A percentile compares a stretch with the other conserved stretches of the same genome.
phyloP scores from a whole-genome alignment of 2,329 filamentous ascomycete species.

The Pseudogymnoascus verrucosus region DNA sequence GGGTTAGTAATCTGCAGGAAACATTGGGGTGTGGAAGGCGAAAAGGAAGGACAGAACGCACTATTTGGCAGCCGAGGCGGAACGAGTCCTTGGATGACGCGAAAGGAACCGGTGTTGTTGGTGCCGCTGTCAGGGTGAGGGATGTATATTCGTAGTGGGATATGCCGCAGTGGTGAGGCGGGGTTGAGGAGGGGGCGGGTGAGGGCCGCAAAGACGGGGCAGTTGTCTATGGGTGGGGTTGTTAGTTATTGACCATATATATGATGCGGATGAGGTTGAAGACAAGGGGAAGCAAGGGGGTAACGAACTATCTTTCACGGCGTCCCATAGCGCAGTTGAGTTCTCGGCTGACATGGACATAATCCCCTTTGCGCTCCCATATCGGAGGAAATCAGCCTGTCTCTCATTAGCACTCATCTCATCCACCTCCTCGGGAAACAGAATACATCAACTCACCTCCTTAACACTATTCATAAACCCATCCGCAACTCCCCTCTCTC shows the following conservation, averaged over 20 bases:
- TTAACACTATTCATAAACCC: conserved; percentile 64
- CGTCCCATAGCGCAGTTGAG: conserved; percentile 57
- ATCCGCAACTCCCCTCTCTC: conserved; percentile 39
- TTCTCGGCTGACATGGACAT: conserved; percentile 65
- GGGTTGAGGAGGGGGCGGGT: conserved; percentile 70
- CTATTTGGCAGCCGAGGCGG: conserved; percentile 37
- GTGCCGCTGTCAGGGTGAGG: conserved; percentile 31
- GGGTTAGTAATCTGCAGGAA: not conserved
- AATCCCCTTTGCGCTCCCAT: conserved; percentile 61
- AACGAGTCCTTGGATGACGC: conserved; percentile 69
- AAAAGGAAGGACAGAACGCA: conserved; percentile 13
- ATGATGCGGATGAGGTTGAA: not conserved
- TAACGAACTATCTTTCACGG: conserved; percentile 51
- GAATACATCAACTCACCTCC: no score
- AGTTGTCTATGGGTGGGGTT: conserved; percentile 51
- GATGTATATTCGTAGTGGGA: conserved; percentile 65
- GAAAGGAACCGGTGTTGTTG: conserved; percentile 46
- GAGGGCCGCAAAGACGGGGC: conserved; percentile 62
- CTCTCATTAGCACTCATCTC: not conserved
- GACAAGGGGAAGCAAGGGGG: not conserved
- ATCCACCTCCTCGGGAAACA: no score
- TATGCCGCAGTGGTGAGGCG: conserved; percentile 64
- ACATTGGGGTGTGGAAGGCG: not conserved
- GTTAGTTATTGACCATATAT: not conserved
- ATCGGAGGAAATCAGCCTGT: conserved; percentile 53